Percentiles rank a stretch among this genome's conserved stretches.
Evolutionary conservation across 768 basidiomycete genomes (phyloP).

Genomic region (Nidularia sp.): DNA sequence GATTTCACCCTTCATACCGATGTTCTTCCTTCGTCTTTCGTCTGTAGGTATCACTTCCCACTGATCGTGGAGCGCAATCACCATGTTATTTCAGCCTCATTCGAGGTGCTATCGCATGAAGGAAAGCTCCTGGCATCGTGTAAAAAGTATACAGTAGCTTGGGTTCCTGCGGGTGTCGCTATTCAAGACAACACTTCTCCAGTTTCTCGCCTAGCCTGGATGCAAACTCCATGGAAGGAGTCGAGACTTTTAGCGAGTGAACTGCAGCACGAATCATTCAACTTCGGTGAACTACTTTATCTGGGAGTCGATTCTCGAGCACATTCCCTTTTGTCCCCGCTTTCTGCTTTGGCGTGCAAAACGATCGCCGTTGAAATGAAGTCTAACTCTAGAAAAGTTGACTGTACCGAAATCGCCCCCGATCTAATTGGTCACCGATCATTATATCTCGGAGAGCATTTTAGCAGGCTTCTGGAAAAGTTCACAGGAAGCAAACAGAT

Average conservation of each 20-base stretch:
- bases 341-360: conserved; percentile 9
- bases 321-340: conserved; percentile 6
- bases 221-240: conserved; percentile 14
- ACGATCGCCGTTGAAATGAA: conserved; percentile 9
- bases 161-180: conserved; percentile 25
- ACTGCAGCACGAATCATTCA: conserved; percentile 3
- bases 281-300: conserved; percentile 17
- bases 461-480: conserved; percentile 8
- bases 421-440: conserved; percentile 6
- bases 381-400: conserved; percentile 6
- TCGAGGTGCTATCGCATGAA: conserved; percentile 22
- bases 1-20: conserved; percentile 20
- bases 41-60: conserved; percentile 28
- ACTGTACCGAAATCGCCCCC: conserved; percentile 1
- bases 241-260: conserved; percentile 6
- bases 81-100: conserved; percentile 18
- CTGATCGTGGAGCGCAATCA: conserved; percentile 19
- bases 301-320: conserved; percentile 11
- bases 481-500: conserved; percentile 10
- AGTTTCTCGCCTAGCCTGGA: conserved; percentile 8
- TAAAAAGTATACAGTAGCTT: conserved; percentile 26
- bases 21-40: conserved; percentile 23
- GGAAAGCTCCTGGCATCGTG: conserved; percentile 26
- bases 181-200: conserved; percentile 1
- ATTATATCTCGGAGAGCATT: conserved; percentile 3